These are phyloP conservation scores for Blastobotrys aristatus DNA, from an alignment of 1,139 yeast species.

Conservation along the genomic window DNA sequence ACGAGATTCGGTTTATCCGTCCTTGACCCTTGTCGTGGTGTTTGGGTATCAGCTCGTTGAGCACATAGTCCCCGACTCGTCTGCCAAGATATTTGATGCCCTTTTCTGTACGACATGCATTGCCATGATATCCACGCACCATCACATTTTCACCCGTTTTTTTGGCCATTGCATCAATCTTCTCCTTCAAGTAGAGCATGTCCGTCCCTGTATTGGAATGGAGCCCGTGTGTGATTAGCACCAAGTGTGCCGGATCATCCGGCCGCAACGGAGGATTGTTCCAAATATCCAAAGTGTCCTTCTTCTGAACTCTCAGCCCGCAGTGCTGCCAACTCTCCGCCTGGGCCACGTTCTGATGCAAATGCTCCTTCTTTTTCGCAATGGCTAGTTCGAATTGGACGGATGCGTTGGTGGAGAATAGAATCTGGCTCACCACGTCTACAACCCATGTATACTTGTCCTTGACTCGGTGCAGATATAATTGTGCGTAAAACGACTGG, in stretches of 20 bases:
- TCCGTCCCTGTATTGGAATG: constrained; percentile 90
- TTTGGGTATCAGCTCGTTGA: constrained; percentile 48
- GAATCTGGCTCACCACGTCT: constrained; percentile 79
- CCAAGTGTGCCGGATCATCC: constrained; percentile 58
- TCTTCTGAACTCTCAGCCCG: constrained; percentile 43
- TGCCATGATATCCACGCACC: constrained; percentile 78
- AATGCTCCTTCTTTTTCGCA: constrained; percentile 45
- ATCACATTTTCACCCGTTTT: constrained; percentile 55
- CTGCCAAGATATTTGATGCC: constrained; percentile 86
- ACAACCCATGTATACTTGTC: constrained; percentile 67
- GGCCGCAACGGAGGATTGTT: constrained; percentile 46
- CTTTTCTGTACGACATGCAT: constrained; percentile 83
- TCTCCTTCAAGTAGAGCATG: constrained; percentile 79
- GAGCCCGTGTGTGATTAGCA: constrained; percentile 81
- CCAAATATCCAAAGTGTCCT: constrained; percentile 75
- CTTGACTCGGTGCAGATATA: constrained; percentile 43
- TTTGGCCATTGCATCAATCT: constrained; percentile 52
- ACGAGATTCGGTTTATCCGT: constrained; percentile 61
- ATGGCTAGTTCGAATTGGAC: constrained; percentile 66
- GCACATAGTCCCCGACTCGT: constrained; percentile 70
- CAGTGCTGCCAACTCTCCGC: constrained; percentile 13
- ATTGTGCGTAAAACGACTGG: constrained; percentile 50
- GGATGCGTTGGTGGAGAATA: constrained; percentile 66
- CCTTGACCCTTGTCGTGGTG: constrained; percentile 20
- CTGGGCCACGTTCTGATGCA: constrained; percentile 26